Base-by-base conservation (phyloP, 1,284 basidiomycete species). In the Acaromyces ingoldii region DNA sequence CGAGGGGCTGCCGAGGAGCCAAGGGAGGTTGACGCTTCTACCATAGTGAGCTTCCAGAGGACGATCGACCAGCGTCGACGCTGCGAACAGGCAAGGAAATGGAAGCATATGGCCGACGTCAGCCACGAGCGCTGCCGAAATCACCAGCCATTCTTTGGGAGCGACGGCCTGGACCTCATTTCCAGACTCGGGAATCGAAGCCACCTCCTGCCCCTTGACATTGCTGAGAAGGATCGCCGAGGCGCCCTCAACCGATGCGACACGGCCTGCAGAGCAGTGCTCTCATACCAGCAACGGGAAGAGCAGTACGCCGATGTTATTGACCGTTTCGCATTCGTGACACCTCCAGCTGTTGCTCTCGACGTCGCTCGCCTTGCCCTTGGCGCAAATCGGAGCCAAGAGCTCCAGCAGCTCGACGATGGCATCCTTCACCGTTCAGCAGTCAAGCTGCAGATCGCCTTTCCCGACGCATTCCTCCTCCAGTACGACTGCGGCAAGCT, bases 401-500 rank as follows among this genome's bases (percentile, higher is more conserved):
- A 60, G 17, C 50, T 78, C 41, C 55, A 61, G 33, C 57, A 74
- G 41, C 70, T 78, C 3, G 74, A 77, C 10, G 86, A 89, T 63
- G 87, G 89, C 67, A 78, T 78, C 0, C 79, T 96, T 24, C 89
- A 91, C 68, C 81, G 79, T 1, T 78, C 86, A 0, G 83, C 81
- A 38, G 88, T 91, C 62, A 91, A 89, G 73, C 81, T 92, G 25
- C 89, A 92, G 68, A 89, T 97, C 53, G 91, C 91, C 0, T 96
- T 97, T 74, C 92, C 92, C 0, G 90, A 95, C 66, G 83, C 87
- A 0, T 89, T 85, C 0, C 80, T 96, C 24, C 80, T 96, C 4
- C 92, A 96, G 73, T 97, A 92, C 76, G 92, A 97, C 76, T 96
- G 93, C 67, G 92, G 92, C 44, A 97, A 97, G 76, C 81, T 97